Evolutionary conservation across 495 filamentous ascomycete species (phyloP), one percentile per base, ranked within the genome.

Genomic region (Lindgomyces ingoldianus): DNA sequence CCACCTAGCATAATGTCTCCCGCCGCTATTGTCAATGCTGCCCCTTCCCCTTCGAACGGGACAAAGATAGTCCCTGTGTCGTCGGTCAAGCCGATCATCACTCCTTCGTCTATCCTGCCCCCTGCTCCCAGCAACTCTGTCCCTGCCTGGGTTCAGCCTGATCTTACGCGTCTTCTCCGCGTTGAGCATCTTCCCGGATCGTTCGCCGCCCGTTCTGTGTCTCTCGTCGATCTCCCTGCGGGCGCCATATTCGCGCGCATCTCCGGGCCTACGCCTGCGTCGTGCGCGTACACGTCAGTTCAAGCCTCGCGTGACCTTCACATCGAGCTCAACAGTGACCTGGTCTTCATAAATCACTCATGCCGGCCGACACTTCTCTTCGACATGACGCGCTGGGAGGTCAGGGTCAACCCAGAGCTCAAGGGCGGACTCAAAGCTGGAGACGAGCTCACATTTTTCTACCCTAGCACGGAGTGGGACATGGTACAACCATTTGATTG

Each of bases 401-500:
- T 91, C 67, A 78, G 88, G 16, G 88, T 84, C 2, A 68, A 56
- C 4, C 49, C 64, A 6, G 63, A 48, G 8, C 53, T 63, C 33
- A 52, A 53, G 26, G 63, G 42, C 11, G 67, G 49, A 2, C 78
- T 89, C 25, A 74, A 80, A 50, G 70, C 66, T 1, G 88, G 87
- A 33, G 84, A 91, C 54, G 82, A 85, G 57, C 73, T 91, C 45
- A 91, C 88, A 57, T 91, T 89, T 79, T 91, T 91, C 77, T 91
- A 91, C 71, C 89, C 89, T 6, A 87, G 83, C 57, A 87, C 87
- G 3, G 89, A 91, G 74, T 91, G 86, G 86, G 69, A 81, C 60
- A 91, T 91, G 88, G 84, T 84, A 45, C 87, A 91, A 75, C 77
- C 84, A 18, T 91, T 91, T 67, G 76, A 84, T 61, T 91, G 89